Conservation (phyloP, 805 yeast genomes). For the Starmerella riodocensis region DNA sequence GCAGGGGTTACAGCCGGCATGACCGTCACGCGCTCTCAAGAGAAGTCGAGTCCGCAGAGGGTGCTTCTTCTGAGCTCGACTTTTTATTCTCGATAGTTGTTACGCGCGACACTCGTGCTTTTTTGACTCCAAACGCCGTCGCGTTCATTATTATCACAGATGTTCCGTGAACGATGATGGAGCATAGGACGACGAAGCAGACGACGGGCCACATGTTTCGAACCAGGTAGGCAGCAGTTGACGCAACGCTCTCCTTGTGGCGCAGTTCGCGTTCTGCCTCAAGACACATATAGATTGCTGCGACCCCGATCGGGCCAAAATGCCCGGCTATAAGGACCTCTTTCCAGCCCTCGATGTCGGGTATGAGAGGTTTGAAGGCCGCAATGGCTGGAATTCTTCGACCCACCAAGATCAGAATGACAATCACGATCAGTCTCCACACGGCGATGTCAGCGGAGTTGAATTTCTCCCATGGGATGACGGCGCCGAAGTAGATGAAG, state of each 20-base stretch:
- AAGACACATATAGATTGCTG: constrained; percentile 45
- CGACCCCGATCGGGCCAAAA: constrained; percentile 67
- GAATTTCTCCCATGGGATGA: constrained; percentile 56
- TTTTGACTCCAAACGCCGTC: not conserved
- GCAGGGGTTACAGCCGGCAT: too few species aligned
- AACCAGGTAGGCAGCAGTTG: constrained; percentile 32
- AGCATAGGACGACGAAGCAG: constrained; percentile 63
- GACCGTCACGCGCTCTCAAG: too few species aligned
- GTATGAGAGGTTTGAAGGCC: constrained; percentile 41
- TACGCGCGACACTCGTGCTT: not conserved
- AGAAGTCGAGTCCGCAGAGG: too few species aligned
- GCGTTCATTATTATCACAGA: constrained; percentile 54
- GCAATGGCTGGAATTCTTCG: constrained; percentile 30
- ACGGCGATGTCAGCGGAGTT: constrained; percentile 28
- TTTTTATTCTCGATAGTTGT: not conserved
- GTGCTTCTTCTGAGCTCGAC: too few species aligned
- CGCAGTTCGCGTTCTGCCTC: constrained; percentile 32
- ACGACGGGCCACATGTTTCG: constrained; percentile 70
- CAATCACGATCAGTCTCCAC: constrained; percentile 28
- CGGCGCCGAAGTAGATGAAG: constrained; percentile 57
- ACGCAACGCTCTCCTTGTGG: constrained; percentile 17
- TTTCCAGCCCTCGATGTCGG: constrained; percentile 49
- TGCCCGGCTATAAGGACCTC: constrained; percentile 63
- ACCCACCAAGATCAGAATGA: constrained; percentile 25
- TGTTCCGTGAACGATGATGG: constrained; percentile 81